Conservation (phyloP, 495 filamentous ascomycete species). For the Staphylotrichum tortipilum region DNA sequence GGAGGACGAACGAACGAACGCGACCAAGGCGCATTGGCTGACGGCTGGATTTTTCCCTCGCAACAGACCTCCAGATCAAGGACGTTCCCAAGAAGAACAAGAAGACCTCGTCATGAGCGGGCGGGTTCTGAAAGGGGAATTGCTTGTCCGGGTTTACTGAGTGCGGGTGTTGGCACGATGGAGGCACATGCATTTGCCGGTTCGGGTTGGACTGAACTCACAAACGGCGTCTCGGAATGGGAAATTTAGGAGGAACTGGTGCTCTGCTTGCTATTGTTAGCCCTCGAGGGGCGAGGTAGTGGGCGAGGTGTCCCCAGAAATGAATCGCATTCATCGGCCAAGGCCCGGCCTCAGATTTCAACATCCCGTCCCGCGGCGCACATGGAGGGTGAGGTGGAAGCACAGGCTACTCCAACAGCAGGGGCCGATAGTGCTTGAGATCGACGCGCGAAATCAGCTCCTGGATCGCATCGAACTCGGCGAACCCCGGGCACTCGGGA, state of each 20-base stretch:
- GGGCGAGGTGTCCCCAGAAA: slow-evolving; percentile 11
- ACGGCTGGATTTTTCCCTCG: slow-evolving; percentile 1
- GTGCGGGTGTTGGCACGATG: slow-evolving; percentile 12
- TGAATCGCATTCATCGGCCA: slow-evolving; percentile 22
- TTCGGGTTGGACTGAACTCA: slow-evolving; percentile 13
- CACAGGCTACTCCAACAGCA: slow-evolving; percentile 8
- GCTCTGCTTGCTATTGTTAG: background rate
- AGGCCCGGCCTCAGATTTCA: slow-evolving; percentile 3
- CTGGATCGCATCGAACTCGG: slow-evolving; percentile 30
- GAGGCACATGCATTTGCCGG: slow-evolving; percentile 13
- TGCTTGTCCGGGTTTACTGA: slow-evolving; percentile 9
- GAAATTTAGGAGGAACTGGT: slow-evolving; percentile 7
- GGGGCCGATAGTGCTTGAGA: slow-evolving; percentile 36
- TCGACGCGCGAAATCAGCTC: slow-evolving; percentile 29
- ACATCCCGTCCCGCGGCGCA: background rate
- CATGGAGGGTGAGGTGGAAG: background rate
- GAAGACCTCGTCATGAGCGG: slow-evolving; percentile 22
- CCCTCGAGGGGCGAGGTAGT: slow-evolving; percentile 7
- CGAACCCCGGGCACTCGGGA: slow-evolving; percentile 27
- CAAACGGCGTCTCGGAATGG: slow-evolving; percentile 35
- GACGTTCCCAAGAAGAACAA: slow-evolving; percentile 46
- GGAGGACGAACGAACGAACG: background rate
- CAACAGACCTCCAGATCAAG: slow-evolving; percentile 37
- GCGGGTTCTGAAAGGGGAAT: slow-evolving; percentile 4
- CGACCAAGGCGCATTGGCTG: slow-evolving; percentile 4